Conservation (phyloP, 768 basidiomycete species). For the Crepidotus variabilis region DNA sequence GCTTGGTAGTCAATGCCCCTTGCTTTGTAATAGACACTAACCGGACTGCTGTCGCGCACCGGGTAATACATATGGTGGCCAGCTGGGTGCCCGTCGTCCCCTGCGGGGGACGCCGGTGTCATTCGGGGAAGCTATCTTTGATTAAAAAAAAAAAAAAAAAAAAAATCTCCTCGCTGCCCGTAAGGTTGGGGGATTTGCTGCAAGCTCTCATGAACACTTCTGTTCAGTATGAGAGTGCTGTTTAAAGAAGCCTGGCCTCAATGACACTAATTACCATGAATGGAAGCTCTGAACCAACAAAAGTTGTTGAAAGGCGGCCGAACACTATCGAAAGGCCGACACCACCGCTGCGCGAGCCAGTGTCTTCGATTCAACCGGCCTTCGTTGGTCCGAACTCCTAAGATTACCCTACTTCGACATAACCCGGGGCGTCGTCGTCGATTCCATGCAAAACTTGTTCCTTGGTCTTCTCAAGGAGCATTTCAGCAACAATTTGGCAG, state of each 20-base stretch:
- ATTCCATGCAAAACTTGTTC: background rate
- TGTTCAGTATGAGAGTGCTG: constrained; percentile 1
- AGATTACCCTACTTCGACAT: constrained; percentile 1
- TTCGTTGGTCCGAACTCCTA: constrained; percentile 3
- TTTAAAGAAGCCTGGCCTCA: background rate
- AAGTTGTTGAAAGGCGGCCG: background rate
- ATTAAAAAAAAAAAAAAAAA: too few species aligned
- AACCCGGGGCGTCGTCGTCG: background rate
- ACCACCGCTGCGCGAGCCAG: too few species aligned
- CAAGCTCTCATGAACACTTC: constrained; percentile 1
- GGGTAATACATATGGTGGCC: too few species aligned
- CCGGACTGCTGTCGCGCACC: too few species aligned
- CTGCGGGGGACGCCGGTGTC: too few species aligned
- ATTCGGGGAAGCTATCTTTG: too few species aligned
- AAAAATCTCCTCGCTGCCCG: constrained; percentile 10
- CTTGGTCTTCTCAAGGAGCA: constrained; percentile 6
- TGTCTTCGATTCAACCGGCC: background rate
- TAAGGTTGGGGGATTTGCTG: constrained; percentile 2
- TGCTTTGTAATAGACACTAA: too few species aligned
- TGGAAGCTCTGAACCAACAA: background rate
- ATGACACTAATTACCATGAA: constrained; percentile 10
- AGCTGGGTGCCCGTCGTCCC: too few species aligned
- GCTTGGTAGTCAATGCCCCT: too few species aligned
- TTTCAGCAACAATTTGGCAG: constrained; percentile 3
- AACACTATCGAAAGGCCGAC: background rate